A percentile compares a stretch with the other conserved stretches of the same genome.
Evolutionary conservation across 441 rosid species (phyloP).

Genomic region (Syzygium malaccense): DNA sequence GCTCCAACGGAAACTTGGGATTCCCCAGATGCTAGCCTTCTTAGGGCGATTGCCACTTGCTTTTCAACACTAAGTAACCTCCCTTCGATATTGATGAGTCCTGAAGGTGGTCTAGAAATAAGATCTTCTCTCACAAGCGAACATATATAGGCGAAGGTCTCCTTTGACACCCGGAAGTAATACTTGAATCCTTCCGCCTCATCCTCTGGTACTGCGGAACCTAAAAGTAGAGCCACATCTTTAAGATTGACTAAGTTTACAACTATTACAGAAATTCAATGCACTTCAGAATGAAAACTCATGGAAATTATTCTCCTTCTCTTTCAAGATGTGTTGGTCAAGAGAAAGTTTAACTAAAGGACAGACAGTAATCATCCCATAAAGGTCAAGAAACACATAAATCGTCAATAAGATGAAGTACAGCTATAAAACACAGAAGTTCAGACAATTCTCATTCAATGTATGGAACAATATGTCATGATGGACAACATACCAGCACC

Average conservation of each 20-base stretch:
- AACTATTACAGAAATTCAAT: neutral
- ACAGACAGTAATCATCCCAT: neutral
- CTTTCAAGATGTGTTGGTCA: neutral
- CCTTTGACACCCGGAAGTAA: constrained; percentile 81
- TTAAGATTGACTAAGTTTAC: neutral
- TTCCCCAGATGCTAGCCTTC: constrained; percentile 92
- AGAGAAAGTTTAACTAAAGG: neutral
- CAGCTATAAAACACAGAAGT: neutral
- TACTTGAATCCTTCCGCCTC: constrained; percentile 85
- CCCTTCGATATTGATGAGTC: constrained; percentile 92
- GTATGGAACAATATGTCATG: neutral
- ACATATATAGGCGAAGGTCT: constrained; percentile 74
- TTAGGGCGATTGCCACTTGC: constrained; percentile 84
- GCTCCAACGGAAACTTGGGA: constrained; percentile 97
- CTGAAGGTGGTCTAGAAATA: constrained; percentile 88
- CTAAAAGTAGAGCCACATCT: constrained; percentile 13
- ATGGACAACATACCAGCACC: neutral
- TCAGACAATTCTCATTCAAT: neutral
- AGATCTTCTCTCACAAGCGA: constrained; percentile 89
- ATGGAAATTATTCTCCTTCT: neutral
- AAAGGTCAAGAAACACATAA: neutral
- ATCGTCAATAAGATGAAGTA: neutral
- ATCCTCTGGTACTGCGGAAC: constrained; percentile 32
- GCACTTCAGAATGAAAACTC: neutral
- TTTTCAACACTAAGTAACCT: constrained; percentile 94